phyloP scores from a whole-genome alignment of 75 land plant genomes.

The Cupressus sempervirens region DNA sequence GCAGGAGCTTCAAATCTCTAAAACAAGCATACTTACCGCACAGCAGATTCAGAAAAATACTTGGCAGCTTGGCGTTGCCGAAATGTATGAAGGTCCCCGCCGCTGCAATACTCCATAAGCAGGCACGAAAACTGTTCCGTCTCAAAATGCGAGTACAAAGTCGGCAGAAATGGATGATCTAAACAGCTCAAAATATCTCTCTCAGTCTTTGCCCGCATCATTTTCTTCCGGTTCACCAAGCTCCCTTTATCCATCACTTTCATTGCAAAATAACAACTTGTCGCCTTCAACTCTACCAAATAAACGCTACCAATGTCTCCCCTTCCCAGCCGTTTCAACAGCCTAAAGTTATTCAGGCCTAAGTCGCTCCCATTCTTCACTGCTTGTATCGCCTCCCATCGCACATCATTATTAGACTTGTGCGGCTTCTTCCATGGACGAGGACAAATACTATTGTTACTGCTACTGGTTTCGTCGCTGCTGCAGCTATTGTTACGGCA shows the following conservation, averaged over 20 bases:
- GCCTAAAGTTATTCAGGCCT: constrained; percentile 13
- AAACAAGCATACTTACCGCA: constrained; percentile 8
- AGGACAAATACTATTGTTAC: constrained; percentile 6
- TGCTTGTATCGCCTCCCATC: constrained; percentile 21
- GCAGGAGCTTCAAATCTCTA: neutral
- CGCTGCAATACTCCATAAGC: constrained; percentile 23
- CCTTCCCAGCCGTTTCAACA: constrained; percentile 16
- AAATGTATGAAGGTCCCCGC: constrained; percentile 24
- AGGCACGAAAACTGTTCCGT: constrained; percentile 25
- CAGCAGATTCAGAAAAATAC: constrained; percentile 20
- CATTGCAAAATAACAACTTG: constrained; percentile 21
- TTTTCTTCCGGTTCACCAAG: constrained; percentile 14
- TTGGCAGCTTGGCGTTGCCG: constrained; percentile 18
- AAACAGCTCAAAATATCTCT: constrained; percentile 15
- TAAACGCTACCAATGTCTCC: constrained; percentile 25
- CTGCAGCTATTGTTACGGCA: constrained; percentile 5
- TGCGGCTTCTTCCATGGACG: constrained; percentile 18
- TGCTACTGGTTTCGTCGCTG: constrained; percentile 5
- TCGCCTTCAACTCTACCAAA: constrained; percentile 17
- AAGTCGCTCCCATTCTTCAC: constrained; percentile 9
- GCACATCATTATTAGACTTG: constrained; percentile 13
- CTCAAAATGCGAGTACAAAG: constrained; percentile 26
- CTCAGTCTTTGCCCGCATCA: constrained; percentile 19
- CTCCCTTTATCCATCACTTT: constrained; percentile 21
- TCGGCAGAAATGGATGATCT: constrained; percentile 27